These are phyloP conservation scores for Pichia insulana DNA, from an alignment of 805 yeast genomes.

Conservation along the genomic window DNA sequence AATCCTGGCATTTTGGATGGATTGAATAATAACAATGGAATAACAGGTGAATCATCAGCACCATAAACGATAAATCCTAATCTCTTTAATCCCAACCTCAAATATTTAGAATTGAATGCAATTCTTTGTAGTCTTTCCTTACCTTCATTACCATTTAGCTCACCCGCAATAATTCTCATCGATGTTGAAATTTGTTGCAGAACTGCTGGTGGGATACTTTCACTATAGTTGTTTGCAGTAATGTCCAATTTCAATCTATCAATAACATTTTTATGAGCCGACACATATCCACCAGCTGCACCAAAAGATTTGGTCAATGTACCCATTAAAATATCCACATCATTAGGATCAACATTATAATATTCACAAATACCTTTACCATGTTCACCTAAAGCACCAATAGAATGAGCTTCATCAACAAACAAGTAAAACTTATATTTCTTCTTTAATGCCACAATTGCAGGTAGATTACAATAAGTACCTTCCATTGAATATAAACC, in stretches of 20 bases:
- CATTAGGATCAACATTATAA: conserved; percentile 67
- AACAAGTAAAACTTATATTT: conserved; percentile 85
- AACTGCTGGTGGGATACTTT: conserved; percentile 86
- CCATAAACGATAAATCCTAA: conserved; percentile 93
- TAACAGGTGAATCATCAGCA: conserved; percentile 92
- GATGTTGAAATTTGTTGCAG: conserved; percentile 81
- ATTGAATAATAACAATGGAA: conserved; percentile 77
- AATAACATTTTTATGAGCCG: conserved; percentile 62
- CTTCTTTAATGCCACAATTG: conserved; percentile 58
- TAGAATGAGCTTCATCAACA: conserved; percentile 97
- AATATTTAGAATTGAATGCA: conserved; percentile 91
- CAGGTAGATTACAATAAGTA: conserved; percentile 75
- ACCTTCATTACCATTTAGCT: conserved; percentile 87
- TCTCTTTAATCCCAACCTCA: conserved; percentile 82
- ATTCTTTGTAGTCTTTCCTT: conserved; percentile 82
- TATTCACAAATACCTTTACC: conserved; percentile 96
- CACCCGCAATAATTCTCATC: conserved; percentile 69
- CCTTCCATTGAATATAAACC: conserved; percentile 94
- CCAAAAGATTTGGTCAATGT: conserved; percentile 97
- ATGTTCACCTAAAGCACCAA: conserved; percentile 94
- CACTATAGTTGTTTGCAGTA: conserved; percentile 70
- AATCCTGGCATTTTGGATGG: conserved; percentile 95
- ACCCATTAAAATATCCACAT: conserved; percentile 90
- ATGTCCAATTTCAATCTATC: conserved; percentile 68
- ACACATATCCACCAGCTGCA: conserved; percentile 96